Percentiles rank a stretch among this genome's conserved stretches.
Evolutionary conservation across 768 basidiomycete genomes (phyloP).

Genomic region (Pisolithus tinctorius): DNA sequence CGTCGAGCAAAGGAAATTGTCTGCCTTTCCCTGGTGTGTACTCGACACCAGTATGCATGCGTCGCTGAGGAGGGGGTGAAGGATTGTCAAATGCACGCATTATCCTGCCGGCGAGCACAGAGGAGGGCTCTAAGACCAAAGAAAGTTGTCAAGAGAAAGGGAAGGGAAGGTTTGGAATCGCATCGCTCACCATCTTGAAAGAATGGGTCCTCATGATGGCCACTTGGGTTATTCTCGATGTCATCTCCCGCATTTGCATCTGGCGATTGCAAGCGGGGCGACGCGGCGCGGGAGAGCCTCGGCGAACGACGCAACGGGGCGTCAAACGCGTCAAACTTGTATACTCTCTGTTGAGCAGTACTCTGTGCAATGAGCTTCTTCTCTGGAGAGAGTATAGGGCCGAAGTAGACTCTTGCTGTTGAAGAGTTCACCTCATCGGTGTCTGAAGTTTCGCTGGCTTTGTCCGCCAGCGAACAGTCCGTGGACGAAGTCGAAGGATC

Average conservation of each 20-base stretch:
- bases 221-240: constrained; percentile 28
- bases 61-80: constrained; percentile 50
- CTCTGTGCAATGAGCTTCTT: constrained; percentile 34
- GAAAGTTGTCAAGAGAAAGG: not conserved
- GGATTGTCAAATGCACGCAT: constrained; percentile 70
- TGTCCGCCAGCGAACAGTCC: constrained; percentile 22
- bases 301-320: constrained; percentile 44
- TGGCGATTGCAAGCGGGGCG: constrained; percentile 17
- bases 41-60: constrained; percentile 9
- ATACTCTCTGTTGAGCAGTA: constrained; percentile 23
- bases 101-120: constrained; percentile 57
- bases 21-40: constrained; percentile 13
- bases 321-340: constrained; percentile 19
- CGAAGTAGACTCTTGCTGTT: constrained; percentile 42
- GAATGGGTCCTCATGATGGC: constrained; percentile 25
- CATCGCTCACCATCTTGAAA: constrained; percentile 38
- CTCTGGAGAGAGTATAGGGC: constrained; percentile 47
- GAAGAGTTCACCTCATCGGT: constrained; percentile 38
- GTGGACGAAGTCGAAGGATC: constrained; percentile 8
- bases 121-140: constrained; percentile 53
- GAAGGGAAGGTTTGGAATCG: constrained; percentile 3
- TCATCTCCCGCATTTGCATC: constrained; percentile 12
- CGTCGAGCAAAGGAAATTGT: constrained; percentile 9
- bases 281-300: constrained; percentile 38
- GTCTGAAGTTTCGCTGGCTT: constrained; percentile 26